Conservation (phyloP, 1,284 basidiomycete genomes). For the Ganoderma meredithae region DNA sequence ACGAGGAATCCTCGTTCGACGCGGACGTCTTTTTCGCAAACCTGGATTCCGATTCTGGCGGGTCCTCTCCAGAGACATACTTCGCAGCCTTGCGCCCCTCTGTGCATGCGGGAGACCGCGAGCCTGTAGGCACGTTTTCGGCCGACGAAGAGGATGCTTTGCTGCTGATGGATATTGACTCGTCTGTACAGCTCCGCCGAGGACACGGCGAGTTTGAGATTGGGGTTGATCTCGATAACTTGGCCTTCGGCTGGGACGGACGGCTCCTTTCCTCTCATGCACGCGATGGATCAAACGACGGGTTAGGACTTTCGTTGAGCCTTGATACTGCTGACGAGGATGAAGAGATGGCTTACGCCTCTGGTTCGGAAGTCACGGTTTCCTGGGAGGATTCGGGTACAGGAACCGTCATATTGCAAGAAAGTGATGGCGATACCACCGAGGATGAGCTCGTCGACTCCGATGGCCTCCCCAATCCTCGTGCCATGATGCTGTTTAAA, state of each 20-base stretch:
- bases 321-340: slow-evolving; percentile 34
- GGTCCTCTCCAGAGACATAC: slow-evolving; percentile 40
- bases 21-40: slow-evolving; percentile 83
- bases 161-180: slow-evolving; percentile 42
- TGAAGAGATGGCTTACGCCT: slow-evolving; percentile 38
- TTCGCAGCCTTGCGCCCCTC: slow-evolving; percentile 45
- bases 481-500: slow-evolving; percentile 74
- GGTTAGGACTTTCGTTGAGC: slow-evolving; percentile 29
- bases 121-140: slow-evolving; percentile 35
- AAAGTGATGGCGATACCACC: slow-evolving; percentile 44
- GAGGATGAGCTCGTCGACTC: slow-evolving; percentile 82
- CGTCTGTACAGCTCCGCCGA: slow-evolving; percentile 40
- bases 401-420: slow-evolving; percentile 44
- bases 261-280: slow-evolving; percentile 33
- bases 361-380: slow-evolving; percentile 30
- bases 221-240: slow-evolving; percentile 39
- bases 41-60: slow-evolving; percentile 60
- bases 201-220: slow-evolving; percentile 40
- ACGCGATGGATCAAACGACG: slow-evolving; percentile 24
- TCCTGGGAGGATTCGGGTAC: slow-evolving; percentile 46
- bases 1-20: slow-evolving; percentile 76
- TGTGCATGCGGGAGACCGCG: slow-evolving; percentile 36
- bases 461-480: slow-evolving; percentile 73
- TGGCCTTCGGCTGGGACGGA: slow-evolving; percentile 41
- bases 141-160: slow-evolving; percentile 42